Conservation (phyloP, 345 rosid species). For the Eutrema yunnanense region DNA sequence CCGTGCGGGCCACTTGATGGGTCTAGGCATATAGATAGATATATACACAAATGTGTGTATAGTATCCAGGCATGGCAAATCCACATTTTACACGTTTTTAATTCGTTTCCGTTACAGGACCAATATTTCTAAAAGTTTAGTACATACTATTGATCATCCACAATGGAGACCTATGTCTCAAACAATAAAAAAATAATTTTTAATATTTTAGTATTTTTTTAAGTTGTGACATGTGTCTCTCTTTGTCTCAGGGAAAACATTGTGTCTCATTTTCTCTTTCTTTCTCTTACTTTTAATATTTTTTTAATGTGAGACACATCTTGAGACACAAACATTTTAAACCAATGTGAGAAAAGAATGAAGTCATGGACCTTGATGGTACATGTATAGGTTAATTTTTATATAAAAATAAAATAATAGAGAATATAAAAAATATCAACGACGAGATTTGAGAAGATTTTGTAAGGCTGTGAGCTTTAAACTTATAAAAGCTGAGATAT, state of each 20-base stretch:
- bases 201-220: too few relatives aligned
- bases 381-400: constrained; percentile 13
- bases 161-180: too few relatives aligned
- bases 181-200: too few relatives aligned
- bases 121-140: background rate
- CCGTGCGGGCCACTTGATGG: constrained; percentile 5
- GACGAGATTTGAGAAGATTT: constrained; percentile 9
- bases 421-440: background rate
- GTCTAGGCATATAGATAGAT: background rate
- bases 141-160: constrained; percentile 17
- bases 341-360: too few relatives aligned
- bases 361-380: background rate
- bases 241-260: too few relatives aligned
- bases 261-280: too few relatives aligned
- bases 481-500: background rate
- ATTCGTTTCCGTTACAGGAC: background rate
- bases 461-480: background rate
- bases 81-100: constrained; percentile 25
- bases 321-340: too few relatives aligned
- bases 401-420: background rate
- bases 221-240: too few relatives aligned
- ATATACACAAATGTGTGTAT: background rate
- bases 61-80: background rate
- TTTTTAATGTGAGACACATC: too few relatives aligned
- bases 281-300: too few relatives aligned